These are phyloP conservation scores for Pinus taeda DNA, from an alignment of 75 land plant species.

Conservation along the genomic window DNA sequence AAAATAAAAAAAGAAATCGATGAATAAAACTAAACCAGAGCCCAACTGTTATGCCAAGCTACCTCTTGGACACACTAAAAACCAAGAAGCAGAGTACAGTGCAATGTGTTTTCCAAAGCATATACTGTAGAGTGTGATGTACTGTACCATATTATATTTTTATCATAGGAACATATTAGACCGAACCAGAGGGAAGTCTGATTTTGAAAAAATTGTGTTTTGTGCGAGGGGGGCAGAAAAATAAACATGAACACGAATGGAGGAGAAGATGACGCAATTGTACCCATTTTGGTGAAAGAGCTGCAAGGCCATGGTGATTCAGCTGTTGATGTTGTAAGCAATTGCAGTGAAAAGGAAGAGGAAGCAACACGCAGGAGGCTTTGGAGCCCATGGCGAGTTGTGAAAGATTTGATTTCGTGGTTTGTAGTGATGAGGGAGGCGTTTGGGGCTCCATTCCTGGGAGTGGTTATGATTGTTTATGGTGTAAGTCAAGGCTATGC, in stretches of 20 bases:
- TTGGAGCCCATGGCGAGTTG: conserved; percentile 2
- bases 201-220: too few species aligned
- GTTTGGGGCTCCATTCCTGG: conserved; percentile 26
- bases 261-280: not conserved
- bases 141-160: too few species aligned
- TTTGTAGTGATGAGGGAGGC: conserved; percentile 13
- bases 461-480: conserved; percentile 26
- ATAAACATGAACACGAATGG: not conserved
- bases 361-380: not conserved
- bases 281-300: not conserved
- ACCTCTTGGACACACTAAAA: too few species aligned
- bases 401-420: conserved; percentile 12
- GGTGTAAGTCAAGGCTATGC: conserved; percentile 31
- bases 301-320: not conserved
- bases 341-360: not conserved
- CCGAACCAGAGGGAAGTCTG: too few species aligned
- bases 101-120: too few species aligned
- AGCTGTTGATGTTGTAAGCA: not conserved
- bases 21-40: too few species aligned
- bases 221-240: too few species aligned
- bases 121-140: too few species aligned
- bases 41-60: too few species aligned
- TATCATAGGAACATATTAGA: too few species aligned
- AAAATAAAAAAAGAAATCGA: too few species aligned
- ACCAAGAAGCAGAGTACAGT: too few species aligned